Evolutionary conservation across 2,329 filamentous ascomycete genomes (phyloP).

Genomic region (Orbilia javanica): DNA sequence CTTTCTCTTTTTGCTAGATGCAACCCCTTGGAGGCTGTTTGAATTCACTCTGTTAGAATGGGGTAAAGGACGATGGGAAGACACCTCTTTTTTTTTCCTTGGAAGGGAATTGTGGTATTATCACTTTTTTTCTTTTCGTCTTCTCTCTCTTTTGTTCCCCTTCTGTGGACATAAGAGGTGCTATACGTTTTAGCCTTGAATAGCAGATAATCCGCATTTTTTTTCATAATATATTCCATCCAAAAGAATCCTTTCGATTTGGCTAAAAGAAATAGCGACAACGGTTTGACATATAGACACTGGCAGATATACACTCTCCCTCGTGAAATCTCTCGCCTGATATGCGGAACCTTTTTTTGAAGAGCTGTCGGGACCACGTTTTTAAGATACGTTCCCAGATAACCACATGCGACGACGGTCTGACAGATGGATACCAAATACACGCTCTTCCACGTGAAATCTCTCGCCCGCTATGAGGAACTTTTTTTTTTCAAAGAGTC

Average conservation of each 20-base stretch:
- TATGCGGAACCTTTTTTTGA: too few species aligned
- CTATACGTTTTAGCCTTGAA: background rate
- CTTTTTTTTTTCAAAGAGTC: too few species aligned
- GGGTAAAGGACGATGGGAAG: background rate
- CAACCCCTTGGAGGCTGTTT: background rate
- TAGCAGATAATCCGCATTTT: slow-evolving; percentile 9
- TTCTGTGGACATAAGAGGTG: background rate
- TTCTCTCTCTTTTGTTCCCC: background rate
- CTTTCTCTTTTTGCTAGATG: background rate
- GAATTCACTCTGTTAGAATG: slow-evolving; percentile 22
- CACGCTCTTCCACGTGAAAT: too few species aligned
- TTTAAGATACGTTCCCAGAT: too few species aligned
- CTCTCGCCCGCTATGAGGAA: too few species aligned
- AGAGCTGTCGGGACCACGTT: too few species aligned
- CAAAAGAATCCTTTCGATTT: background rate
- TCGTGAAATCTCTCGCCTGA: too few species aligned
- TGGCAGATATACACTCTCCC: too few species aligned
- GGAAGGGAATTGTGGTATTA: background rate
- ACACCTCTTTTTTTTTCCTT: background rate
- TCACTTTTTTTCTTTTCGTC: slow-evolving; percentile 2
- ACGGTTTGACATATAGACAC: too few species aligned
- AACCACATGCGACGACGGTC: too few species aligned
- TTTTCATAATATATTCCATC: background rate
- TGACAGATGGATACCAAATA: too few species aligned
- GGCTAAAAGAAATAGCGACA: background rate